Percentiles rank a stretch among this genome's conserved stretches.
These are phyloP conservation scores for Hypoxylon rickii DNA, from an alignment of 495 filamentous ascomycete species.

Conservation along the genomic window DNA sequence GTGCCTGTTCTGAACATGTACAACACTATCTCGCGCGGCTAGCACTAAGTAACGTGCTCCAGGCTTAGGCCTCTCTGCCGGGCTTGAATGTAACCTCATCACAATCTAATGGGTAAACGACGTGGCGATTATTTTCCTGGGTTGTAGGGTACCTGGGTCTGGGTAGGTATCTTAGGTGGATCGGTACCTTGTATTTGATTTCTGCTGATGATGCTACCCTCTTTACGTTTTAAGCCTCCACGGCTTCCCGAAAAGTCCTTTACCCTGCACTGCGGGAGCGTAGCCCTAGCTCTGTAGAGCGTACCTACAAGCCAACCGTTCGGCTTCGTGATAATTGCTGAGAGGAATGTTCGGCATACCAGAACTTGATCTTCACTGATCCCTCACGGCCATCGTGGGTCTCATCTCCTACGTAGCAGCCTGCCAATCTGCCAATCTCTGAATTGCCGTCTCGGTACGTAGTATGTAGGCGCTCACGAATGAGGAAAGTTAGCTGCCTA, in stretches of 20 bases:
- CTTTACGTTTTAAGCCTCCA: constrained; percentile 13
- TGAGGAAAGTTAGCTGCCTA: constrained; percentile 9
- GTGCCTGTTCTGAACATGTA: too few relatives aligned
- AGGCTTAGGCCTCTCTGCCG: not conserved
- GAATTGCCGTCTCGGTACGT: not conserved
- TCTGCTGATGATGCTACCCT: constrained; percentile 12
- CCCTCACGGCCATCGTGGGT: constrained; percentile 16
- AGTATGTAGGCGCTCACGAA: constrained; percentile 15
- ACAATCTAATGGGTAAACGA: not conserved
- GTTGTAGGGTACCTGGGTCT: too few relatives aligned
- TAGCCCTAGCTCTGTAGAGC: not conserved
- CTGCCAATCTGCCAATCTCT: constrained; percentile 10
- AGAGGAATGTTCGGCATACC: too few relatives aligned
- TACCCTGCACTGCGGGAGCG: constrained; percentile 12
- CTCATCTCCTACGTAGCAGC: constrained; percentile 5
- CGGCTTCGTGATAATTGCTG: too few relatives aligned
- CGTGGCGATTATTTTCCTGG: too few relatives aligned
- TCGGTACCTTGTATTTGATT: not conserved
- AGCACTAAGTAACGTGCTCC: too few relatives aligned
- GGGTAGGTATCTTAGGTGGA: too few relatives aligned
- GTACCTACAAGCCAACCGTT: constrained; percentile 8
- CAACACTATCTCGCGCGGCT: too few relatives aligned
- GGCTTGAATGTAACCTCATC: not conserved
- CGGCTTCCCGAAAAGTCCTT: constrained; percentile 1
- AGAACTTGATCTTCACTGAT: constrained; percentile 15